Base-by-base conservation (phyloP, 305 asterid genomes). In the Fraxinus xanthoxyloides region DNA sequence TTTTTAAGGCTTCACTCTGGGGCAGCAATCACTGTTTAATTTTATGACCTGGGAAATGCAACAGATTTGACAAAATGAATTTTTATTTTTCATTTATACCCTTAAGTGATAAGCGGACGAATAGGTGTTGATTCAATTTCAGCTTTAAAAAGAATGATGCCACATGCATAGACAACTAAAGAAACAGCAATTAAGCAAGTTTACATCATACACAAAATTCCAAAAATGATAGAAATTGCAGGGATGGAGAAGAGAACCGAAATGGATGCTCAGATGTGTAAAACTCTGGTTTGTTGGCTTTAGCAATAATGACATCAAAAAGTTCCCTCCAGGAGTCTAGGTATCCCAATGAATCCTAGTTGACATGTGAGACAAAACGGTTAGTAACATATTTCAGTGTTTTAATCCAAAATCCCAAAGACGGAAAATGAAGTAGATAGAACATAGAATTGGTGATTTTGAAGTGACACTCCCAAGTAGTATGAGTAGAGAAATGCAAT, bases 221-320 rank as follows among this genome's bases (percentile, higher is more conserved):
- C 4, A 61, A 76, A 82, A 54, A 77, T 75, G 35, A 70, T 17
- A 79, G 48, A 74, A 75, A 75, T 43, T 23, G 75, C 36, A 76
- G 79, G 80, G 75, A 81, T 84, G 38, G 69, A 75, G 72, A 82
- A 63, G 72, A 83, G 81, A 80, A 96, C 98, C 99, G 96, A 87
- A 95, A 95, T 80, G 98, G 98, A 89, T 90, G 99, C 82, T 94
- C 99, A 9, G 99, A 95, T 84, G 94, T 94, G 89, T 95, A 95
- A 87, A 95, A 95, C 77, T 91, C 95, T n/a, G 99, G 99, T 88
- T 95, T 95, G 87, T 93, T 90, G 79, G 98, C 99, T 88, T 90
- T 93, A 77, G 98, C 99, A 87, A 95, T 95, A 83, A 94, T 93
- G 3, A 94, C 99, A 77, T 95, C 99, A 85, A 95, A 95, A 84